Conservation (phyloP, 2,329 filamentous ascomycete species). For the Alternaria metachromatica region DNA sequence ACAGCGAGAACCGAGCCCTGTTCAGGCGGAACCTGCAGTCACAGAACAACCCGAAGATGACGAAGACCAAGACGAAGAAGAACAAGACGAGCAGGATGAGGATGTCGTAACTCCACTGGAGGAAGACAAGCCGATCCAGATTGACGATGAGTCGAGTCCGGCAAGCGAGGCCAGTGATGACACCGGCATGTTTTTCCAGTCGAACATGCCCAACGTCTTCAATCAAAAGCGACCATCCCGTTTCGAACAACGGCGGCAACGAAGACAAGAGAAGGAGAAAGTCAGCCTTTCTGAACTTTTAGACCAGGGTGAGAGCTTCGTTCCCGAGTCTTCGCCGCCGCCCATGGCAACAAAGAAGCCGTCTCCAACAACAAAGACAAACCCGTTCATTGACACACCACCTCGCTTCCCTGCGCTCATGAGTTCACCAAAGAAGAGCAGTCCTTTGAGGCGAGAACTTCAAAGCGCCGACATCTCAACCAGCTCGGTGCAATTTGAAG, state of each 20-base stretch:
- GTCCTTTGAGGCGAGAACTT: constrained; percentile 43
- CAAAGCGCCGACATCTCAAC: constrained; percentile 34
- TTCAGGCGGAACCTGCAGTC: constrained; percentile 6
- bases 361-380: constrained; percentile 20
- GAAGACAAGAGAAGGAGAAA: constrained; percentile 33
- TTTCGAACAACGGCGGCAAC: constrained; percentile 28
- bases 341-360: constrained; percentile 25
- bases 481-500: constrained; percentile 25
- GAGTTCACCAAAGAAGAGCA: constrained; percentile 42
- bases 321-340: constrained; percentile 41
- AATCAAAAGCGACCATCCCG: constrained; percentile 27
- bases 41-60: background rate
- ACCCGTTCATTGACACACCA: constrained; percentile 43
- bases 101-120: constrained; percentile 9
- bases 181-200: constrained; percentile 48
- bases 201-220: constrained; percentile 37
- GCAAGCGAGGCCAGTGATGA: constrained; percentile 43
- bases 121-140: constrained; percentile 12
- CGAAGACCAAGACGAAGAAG: constrained; percentile 26
- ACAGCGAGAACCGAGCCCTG: constrained; percentile 14
- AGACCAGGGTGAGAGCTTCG: constrained; percentile 39
- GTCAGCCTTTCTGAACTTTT: constrained; percentile 41
- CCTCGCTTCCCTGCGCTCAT: constrained; percentile 35
- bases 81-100: constrained; percentile 21
- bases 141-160: constrained; percentile 19